Evolutionary conservation across 2,329 filamentous ascomycete genomes (phyloP), one percentile per base, ranked within the genome.

Genomic region (Pyrenochaeta sp.): DNA sequence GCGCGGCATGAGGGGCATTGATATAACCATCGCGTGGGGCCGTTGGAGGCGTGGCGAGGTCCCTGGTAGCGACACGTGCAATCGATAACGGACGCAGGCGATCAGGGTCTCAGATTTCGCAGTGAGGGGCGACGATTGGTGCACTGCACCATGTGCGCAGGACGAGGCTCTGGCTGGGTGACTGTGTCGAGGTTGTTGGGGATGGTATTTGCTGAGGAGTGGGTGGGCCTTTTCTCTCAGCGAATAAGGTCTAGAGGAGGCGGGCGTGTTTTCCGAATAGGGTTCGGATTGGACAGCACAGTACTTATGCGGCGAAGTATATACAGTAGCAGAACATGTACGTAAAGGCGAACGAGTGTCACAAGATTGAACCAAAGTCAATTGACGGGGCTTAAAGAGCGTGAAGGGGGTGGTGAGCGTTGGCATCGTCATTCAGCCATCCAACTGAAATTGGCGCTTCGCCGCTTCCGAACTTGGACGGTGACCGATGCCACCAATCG

Each of bases 1-100:
- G 58, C 65, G 65, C 53, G 65, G 56, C 65, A 71, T 71, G 63
- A 59, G 60, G 64, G 63, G 63, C 65, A 64, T 56, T 25, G 59
- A 46, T 66, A 69, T 68, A 63, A 50, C 50, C 53, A 54, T 15
- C 49, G 57, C 59, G 65, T 58, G 62, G 65, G 66, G 66, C 50
- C 56, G 47, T 53, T 61, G 50, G 66, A 59, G 60, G 61, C 55
- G 67, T 69, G 64, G 64, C 65, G 60, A 66, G 45, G 19, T 62
- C 47, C 37, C 49, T 60, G 50, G 52, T 44, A 15, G 22, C 42
- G 37, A 45, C 36, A 40, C 28, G 48, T 37, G 32, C 59, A 58
- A 52, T 57, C 36, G 57, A 56, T 45, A 51, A 40, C 47, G 44
- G 51, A 50, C 36, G 45, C 46, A 42, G 54, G 52, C 58, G 55